Evolutionary conservation across 1,284 basidiomycete genomes (phyloP), one percentile per base, ranked within the genome.

Genomic region (Rhodotorula mucilaginosa): DNA sequence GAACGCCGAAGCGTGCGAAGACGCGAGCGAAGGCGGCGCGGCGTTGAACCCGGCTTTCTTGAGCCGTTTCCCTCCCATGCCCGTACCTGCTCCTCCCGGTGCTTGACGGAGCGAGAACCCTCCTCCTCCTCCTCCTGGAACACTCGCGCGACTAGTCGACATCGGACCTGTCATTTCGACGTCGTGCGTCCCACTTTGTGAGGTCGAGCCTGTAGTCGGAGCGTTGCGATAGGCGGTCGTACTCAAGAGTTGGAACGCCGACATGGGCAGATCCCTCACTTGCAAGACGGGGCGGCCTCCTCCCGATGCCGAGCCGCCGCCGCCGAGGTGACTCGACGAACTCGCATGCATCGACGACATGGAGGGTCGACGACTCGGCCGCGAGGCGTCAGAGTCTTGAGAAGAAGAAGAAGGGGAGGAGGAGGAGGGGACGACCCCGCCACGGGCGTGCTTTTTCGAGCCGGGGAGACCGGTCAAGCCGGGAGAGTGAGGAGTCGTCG

Each of bases 171-270:
- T 49, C 5, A 61, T 31, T 21, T 59, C 64, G 18, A 59, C 19
- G 31, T 58, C 39, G 13, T 47, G 23, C 0, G 10, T 44, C 2
- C 39, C 39, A 2, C 39, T 44, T 13, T 44, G 39, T 1, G 39
- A 12, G 1, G 10, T 44, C 39, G 39, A 44, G 39, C 39, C 39
- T 1, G 39, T 44, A 44, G 39, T 10, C 12, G 39, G 39, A 44
- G 39, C 39, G 39, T 73, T 67, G 12, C 67, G 67, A 26, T 80
- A 80, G 48, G 64, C 72, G 31, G 73, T 78, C 49, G 88, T 89
- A 13, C 88, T 86, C 12, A 84, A 82, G 60, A 85, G 80, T 21
- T 86, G 85, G 79, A 90, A 90, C 0, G 89, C 89, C 19, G 85
- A 81, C 78, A 84, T 85, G 19, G 89, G 88, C 8, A 90, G 85